These are phyloP conservation scores for Neurospora cerealis DNA, from an alignment of 495 filamentous ascomycete species.

Conservation along the genomic window DNA sequence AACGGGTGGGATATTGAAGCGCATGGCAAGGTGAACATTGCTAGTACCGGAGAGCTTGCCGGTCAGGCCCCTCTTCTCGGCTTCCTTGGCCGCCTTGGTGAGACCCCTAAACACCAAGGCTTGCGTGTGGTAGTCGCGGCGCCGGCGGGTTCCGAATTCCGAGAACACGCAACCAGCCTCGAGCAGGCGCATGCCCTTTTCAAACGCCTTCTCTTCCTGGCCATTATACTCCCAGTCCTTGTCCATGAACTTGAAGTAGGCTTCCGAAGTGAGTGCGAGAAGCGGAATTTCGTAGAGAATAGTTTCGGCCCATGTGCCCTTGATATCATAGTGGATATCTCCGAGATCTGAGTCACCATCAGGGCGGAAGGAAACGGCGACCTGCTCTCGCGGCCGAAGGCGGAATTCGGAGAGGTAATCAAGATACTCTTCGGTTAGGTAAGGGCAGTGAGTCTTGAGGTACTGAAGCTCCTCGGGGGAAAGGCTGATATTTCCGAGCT, in stretches of 20 bases:
- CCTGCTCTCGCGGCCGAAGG: slow-evolving; percentile 68
- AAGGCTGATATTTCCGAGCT: slow-evolving; percentile 67
- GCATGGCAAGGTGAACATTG: slow-evolving; percentile 96
- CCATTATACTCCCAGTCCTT: slow-evolving; percentile 76
- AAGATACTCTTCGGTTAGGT: slow-evolving; percentile 68
- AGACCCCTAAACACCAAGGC: slow-evolving; percentile 83
- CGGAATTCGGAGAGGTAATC: slow-evolving; percentile 71
- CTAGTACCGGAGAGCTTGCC: slow-evolving; percentile 82
- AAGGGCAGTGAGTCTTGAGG: slow-evolving; percentile 69
- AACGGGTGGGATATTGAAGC: slow-evolving; percentile 68
- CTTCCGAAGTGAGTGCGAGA: slow-evolving; percentile 82
- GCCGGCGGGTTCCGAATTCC: slow-evolving; percentile 82
- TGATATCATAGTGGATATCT: slow-evolving; percentile 59
- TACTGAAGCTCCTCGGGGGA: slow-evolving; percentile 69
- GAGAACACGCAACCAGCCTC: slow-evolving; percentile 80
- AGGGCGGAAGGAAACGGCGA: slow-evolving; percentile 60
- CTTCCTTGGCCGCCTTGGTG: slow-evolving; percentile 59
- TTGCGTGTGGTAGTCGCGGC: slow-evolving; percentile 90
- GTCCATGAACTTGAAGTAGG: slow-evolving; percentile 93
- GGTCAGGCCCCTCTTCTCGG: slow-evolving; percentile 45
- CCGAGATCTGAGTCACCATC: slow-evolving; percentile 62
- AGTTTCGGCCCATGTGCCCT: slow-evolving; percentile 84
- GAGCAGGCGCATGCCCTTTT: slow-evolving; percentile 68
- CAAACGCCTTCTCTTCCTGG: slow-evolving; percentile 72
- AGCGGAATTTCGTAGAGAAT: slow-evolving; percentile 97